Evolutionary conservation across 2,329 filamentous ascomycete genomes (phyloP).

Genomic region (Stemphylium beticola): DNA sequence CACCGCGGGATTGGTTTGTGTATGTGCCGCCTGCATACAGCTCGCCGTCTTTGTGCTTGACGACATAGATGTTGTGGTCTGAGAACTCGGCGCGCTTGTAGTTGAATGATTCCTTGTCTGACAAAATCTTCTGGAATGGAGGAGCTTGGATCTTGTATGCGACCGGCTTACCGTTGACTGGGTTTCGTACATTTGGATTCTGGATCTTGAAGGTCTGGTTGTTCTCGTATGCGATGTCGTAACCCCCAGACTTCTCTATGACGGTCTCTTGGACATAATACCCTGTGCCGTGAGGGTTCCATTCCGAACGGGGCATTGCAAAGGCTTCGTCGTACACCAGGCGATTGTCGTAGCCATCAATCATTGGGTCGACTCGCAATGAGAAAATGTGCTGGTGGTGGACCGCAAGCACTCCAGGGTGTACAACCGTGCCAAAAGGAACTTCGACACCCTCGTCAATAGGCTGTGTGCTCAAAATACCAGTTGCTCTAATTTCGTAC

Average conservation of each 20-base stretch:
- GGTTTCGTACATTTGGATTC: constrained; percentile 53
- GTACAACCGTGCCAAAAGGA: constrained; percentile 71
- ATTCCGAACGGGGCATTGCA: constrained; percentile 62
- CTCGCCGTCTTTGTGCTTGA: constrained; percentile 63
- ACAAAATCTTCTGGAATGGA: constrained; percentile 58
- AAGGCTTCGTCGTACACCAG: constrained; percentile 61
- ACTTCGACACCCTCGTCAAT: constrained; percentile 70
- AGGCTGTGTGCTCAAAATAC: constrained; percentile 70
- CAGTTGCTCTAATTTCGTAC: constrained; percentile 72
- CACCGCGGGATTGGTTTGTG: constrained; percentile 64
- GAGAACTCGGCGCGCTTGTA: constrained; percentile 66
- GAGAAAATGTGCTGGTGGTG: constrained; percentile 80
- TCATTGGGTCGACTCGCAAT: constrained; percentile 56
- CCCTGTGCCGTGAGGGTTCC: constrained; percentile 63
- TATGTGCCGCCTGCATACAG: constrained; percentile 66
- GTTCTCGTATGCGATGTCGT: constrained; percentile 54
- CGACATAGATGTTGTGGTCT: constrained; percentile 64
- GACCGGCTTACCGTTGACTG: constrained; percentile 56
- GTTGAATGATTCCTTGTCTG: constrained; percentile 60
- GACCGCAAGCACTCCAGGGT: constrained; percentile 70
- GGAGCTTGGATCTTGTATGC: constrained; percentile 59
- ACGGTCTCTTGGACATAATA: constrained; percentile 57
- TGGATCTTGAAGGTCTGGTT: constrained; percentile 59
- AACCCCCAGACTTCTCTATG: constrained; percentile 57
- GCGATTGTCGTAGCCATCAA: constrained; percentile 56